A percentile compares a stretch with the other conserved stretches of the same genome.
These are phyloP conservation scores for Suillus placidus DNA, from an alignment of 768 basidiomycete genomes.

Conservation along the genomic window DNA sequence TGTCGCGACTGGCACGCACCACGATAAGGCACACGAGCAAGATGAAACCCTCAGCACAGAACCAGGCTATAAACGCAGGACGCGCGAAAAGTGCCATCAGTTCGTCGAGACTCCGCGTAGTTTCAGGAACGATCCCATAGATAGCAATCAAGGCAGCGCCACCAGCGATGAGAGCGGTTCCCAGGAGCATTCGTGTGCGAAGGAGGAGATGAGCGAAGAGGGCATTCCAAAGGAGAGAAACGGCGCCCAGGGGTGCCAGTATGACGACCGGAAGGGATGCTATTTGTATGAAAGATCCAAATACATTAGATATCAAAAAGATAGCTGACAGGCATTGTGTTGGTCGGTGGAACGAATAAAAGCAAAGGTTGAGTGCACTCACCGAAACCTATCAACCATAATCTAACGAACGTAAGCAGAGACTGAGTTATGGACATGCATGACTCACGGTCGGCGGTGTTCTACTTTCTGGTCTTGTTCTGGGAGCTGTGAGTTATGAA, in stretches of 20 bases:
- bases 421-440: background rate
- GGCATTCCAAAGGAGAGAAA: conserved; percentile 93
- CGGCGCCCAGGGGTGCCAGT: conserved; percentile 90
- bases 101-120: conserved; percentile 83
- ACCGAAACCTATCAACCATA: conserved; percentile 88
- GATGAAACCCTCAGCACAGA: conserved; percentile 65
- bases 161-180: conserved; percentile 83
- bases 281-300: conserved; percentile 90
- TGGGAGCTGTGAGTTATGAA: conserved; percentile 76
- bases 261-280: conserved; percentile 94
- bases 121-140: conserved; percentile 91
- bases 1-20: conserved; percentile 48
- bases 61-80: conserved; percentile 79
- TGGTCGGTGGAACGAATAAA: conserved; percentile 7
- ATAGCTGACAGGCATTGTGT: conserved; percentile 42
- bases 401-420: conserved; percentile 40
- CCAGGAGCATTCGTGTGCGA: conserved; percentile 81
- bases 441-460: conserved; percentile 77
- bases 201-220: conserved; percentile 85
- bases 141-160: conserved; percentile 89
- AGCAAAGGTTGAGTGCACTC: conserved; percentile 20
- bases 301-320: conserved; percentile 86
- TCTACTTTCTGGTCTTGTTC: conserved; percentile 65
- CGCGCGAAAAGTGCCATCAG: conserved; percentile 75
- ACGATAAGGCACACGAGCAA: conserved; percentile 61